Conservation (phyloP, 257 asterid species). For the Nicotiana obtusifolia region DNA sequence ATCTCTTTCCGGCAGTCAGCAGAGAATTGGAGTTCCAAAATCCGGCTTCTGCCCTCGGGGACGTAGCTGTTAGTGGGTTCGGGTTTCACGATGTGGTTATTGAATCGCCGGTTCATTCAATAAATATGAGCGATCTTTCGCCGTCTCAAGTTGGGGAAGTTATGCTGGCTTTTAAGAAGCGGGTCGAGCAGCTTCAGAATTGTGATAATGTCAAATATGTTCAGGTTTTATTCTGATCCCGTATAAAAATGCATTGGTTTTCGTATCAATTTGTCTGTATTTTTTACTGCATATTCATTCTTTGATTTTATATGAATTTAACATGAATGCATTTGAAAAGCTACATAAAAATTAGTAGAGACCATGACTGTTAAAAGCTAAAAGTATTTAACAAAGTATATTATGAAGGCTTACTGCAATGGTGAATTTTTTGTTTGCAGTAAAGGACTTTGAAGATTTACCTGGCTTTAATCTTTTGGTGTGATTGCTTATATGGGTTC, state of each 20-base stretch:
- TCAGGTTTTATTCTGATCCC: slow-evolving; percentile 48
- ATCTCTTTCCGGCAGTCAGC: slow-evolving; percentile 82
- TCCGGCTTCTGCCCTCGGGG: slow-evolving; percentile 19
- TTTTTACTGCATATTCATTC: not conserved
- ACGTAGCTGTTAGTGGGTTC: slow-evolving; percentile 46
- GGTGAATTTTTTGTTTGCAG: not conserved
- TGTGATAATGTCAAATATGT: slow-evolving; percentile 51
- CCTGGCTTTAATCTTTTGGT: not conserved
- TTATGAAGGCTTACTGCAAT: not conserved
- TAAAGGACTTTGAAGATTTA: not conserved
- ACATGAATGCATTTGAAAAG: not conserved
- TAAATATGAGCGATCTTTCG: slow-evolving; percentile 60
- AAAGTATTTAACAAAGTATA: too few relatives aligned
- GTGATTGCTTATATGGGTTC: not conserved
- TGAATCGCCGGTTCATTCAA: slow-evolving; percentile 73
- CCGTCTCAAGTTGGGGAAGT: slow-evolving; percentile 54
- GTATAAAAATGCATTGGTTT: not conserved
- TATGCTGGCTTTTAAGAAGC: slow-evolving; percentile 60
- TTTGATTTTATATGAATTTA: not conserved
- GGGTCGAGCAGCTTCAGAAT: slow-evolving; percentile 57
- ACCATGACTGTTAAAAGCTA: not conserved
- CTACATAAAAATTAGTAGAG: not conserved
- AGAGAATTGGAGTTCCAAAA: slow-evolving; percentile 36
- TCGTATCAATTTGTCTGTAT: not conserved
- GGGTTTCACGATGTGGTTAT: slow-evolving; percentile 97